Evolutionary conservation across 306 rosid genomes (phyloP).

Genomic region (Begonia loranthoides): DNA sequence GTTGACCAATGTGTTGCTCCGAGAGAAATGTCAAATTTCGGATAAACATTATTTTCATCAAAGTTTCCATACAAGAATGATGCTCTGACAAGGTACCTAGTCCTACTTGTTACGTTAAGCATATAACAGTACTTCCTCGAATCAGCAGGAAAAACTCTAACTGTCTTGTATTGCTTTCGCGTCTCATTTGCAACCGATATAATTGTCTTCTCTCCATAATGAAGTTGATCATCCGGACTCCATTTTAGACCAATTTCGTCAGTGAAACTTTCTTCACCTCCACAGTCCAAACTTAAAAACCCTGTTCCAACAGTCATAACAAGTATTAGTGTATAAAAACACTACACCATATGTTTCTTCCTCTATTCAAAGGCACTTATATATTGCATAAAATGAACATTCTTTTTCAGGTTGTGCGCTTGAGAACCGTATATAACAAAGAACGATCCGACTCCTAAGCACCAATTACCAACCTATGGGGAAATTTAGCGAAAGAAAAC

Average conservation of each 20-base stretch:
- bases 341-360: too few species aligned
- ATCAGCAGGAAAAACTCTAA: conserved; percentile 84
- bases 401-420: background rate
- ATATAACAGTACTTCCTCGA: conserved; percentile 79
- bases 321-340: background rate
- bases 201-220: conserved; percentile 39
- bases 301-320: conserved; percentile 33
- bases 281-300: conserved; percentile 90
- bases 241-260: conserved; percentile 75
- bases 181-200: conserved; percentile 62
- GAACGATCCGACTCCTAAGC: too few species aligned
- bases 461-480: too few species aligned
- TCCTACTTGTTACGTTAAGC: conserved; percentile 63
- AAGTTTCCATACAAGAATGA: conserved; percentile 93
- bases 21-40: conserved; percentile 75
- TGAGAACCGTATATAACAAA: background rate
- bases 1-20: conserved; percentile 94
- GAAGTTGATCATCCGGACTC: conserved; percentile 49
- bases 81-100: conserved; percentile 75
- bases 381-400: background rate
- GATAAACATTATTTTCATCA: conserved; percentile 76
- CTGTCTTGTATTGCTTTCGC: conserved; percentile 52
- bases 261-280: conserved; percentile 53
- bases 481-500: too few species aligned
- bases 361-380: background rate